phyloP scores from a whole-genome alignment of 768 basidiomycete species.

The Naematelia aurantialba region DNA sequence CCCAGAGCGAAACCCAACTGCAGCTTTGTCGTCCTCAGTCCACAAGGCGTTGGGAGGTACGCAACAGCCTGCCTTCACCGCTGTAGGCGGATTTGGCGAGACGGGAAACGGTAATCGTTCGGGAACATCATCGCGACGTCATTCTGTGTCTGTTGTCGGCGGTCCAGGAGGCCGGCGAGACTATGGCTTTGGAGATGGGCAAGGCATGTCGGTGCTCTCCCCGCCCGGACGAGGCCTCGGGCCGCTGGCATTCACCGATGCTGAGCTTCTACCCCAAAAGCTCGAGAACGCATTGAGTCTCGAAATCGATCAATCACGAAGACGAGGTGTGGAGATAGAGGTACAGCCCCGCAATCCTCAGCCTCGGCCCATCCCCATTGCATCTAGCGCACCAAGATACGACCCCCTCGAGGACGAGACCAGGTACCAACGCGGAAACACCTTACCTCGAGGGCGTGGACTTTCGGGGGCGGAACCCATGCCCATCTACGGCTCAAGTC shows the following conservation, averaged over 20 bases:
- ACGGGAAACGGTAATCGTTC: slow-evolving; percentile 28
- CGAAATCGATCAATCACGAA: slow-evolving; percentile 31
- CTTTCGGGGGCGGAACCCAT: slow-evolving; percentile 13
- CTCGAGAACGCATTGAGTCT: slow-evolving; percentile 39
- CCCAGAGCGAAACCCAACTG: neutral
- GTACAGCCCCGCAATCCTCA: neutral
- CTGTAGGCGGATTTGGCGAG: slow-evolving; percentile 17
- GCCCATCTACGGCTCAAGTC: slow-evolving; percentile 18
- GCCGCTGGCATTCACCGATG: slow-evolving; percentile 33
- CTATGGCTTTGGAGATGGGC: slow-evolving; percentile 39
- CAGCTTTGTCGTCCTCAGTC: slow-evolving; percentile 21
- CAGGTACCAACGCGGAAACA: slow-evolving; percentile 8
- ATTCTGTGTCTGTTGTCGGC: slow-evolving; percentile 46
- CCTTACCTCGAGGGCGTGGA: neutral
- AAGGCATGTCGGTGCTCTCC: slow-evolving; percentile 26
- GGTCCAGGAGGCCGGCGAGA: slow-evolving; percentile 43
- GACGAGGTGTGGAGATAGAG: slow-evolving; percentile 22
- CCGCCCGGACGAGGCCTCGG: slow-evolving; percentile 30
- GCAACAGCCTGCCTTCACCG: slow-evolving; percentile 10
- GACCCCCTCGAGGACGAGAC: slow-evolving; percentile 10
- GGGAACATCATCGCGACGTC: slow-evolving; percentile 41
- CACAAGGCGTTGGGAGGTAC: slow-evolving; percentile 19
- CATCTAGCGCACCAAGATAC: slow-evolving; percentile 10
- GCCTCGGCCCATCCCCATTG: neutral
- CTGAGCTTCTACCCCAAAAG: slow-evolving; percentile 33